Conservation (phyloP, 139 green algal species). For the Zygnema circumcarinatum region DNA sequence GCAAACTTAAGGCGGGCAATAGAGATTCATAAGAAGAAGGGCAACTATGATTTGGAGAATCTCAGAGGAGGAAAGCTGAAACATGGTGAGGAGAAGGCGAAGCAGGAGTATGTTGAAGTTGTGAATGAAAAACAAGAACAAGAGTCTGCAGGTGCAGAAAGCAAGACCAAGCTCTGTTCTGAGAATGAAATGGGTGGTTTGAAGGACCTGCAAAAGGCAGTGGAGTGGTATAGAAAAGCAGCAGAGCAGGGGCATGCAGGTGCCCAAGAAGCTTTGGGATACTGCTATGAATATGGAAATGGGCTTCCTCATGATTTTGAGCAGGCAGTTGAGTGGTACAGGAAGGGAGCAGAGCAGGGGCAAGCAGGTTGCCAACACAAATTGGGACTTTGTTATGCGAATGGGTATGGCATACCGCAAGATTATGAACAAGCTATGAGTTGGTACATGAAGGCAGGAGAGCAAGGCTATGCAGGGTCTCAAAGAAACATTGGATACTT, state of each 20-base stretch:
- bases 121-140: no score
- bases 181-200: slow-evolving; percentile 23
- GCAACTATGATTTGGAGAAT: no score
- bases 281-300: slow-evolving; percentile 53
- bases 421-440: slow-evolving; percentile 17
- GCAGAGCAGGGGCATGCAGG: slow-evolving; percentile 46
- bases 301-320: slow-evolving; percentile 37
- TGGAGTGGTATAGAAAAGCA: slow-evolving; percentile 60
- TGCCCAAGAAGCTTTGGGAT: slow-evolving; percentile 46
- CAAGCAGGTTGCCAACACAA: slow-evolving; percentile 40
- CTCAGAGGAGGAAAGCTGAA: no score
- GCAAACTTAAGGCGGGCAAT: no score
- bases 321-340: slow-evolving; percentile 57
- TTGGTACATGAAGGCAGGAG: slow-evolving; percentile 4
- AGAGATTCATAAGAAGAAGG: no score
- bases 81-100: no score
- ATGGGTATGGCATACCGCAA: slow-evolving; percentile 2
- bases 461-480: slow-evolving; percentile 1
- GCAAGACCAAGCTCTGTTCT: slow-evolving; percentile 28
- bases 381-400: slow-evolving; percentile 10
- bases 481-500: slow-evolving; percentile 14
- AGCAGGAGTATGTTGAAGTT: no score
- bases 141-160: slow-evolving; percentile 25
- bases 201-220: slow-evolving; percentile 48
- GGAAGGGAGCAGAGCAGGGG: slow-evolving; percentile 54